A percentile compares a stretch with the other conserved stretches of the same genome.
phyloP scores from a whole-genome alignment of 2,329 filamentous ascomycete species.

The Xylaria multiplex region DNA sequence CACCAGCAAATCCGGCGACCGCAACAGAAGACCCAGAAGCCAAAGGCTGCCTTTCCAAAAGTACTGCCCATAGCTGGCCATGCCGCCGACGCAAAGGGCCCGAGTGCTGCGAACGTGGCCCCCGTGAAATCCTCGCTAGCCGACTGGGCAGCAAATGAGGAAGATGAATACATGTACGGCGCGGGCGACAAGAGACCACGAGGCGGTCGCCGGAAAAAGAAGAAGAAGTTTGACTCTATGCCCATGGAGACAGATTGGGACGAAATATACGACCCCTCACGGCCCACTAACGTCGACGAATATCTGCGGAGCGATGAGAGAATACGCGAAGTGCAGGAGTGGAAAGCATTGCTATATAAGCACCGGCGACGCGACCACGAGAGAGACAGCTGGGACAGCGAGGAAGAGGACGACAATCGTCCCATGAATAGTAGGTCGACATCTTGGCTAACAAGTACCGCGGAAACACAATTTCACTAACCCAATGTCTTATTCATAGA shows the following conservation, averaged over 20 bases:
- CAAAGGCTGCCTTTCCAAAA: slow-evolving; percentile 70
- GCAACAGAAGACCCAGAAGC: slow-evolving; percentile 67
- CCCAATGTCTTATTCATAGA: slow-evolving; percentile 50
- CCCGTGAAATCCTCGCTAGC: slow-evolving; percentile 75
- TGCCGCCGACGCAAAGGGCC: slow-evolving; percentile 21
- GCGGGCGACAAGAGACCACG: slow-evolving; percentile 73
- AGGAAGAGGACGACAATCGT: slow-evolving; percentile 45
- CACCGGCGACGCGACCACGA: slow-evolving; percentile 67
- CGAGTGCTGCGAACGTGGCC: slow-evolving; percentile 41
- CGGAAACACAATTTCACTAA: slow-evolving; percentile 32
- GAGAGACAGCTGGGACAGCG: slow-evolving; percentile 51
- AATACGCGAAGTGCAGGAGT: slow-evolving; percentile 80
- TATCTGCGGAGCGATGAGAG: slow-evolving; percentile 87
- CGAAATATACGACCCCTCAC: slow-evolving; percentile 85
- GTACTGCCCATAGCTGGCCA: slow-evolving; percentile 49
- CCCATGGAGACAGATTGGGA: slow-evolving; percentile 81
- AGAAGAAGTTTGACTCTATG: slow-evolving; percentile 72
- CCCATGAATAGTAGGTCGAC: slow-evolving; percentile 50
- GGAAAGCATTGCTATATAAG: slow-evolving; percentile 83
- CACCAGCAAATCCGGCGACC: slow-evolving; percentile 72
- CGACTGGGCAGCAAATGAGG: slow-evolving; percentile 80
- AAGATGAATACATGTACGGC: slow-evolving; percentile 83
- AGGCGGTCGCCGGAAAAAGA: slow-evolving; percentile 80
- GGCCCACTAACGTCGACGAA: slow-evolving; percentile 85
- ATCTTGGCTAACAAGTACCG: background rate